phyloP scores from a whole-genome alignment of 2,329 filamentous ascomycete genomes.

The Leptographium procerum region DNA sequence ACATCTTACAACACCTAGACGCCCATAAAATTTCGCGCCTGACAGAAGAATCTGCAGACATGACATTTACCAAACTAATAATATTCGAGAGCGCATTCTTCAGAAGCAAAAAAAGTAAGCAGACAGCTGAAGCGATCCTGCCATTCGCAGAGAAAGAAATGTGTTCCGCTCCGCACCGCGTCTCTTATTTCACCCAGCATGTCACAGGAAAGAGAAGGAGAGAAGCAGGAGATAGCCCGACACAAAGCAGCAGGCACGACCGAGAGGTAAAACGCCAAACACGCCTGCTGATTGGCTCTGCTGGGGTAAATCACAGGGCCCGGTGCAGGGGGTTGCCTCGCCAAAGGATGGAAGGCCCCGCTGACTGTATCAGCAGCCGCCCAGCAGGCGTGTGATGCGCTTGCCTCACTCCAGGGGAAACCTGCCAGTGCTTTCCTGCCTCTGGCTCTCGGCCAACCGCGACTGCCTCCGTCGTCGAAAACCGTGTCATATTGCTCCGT shows the following conservation, averaged over 20 bases:
- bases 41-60: too few species aligned
- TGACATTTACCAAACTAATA: too few species aligned
- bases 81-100: too few species aligned
- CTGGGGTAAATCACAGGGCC: background rate
- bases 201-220: too few species aligned
- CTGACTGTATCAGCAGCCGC: constrained; percentile 4
- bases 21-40: too few species aligned
- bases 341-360: background rate
- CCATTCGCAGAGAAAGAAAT: background rate
- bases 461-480: background rate
- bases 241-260: background rate
- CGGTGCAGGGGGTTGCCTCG: background rate
- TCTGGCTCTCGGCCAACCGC: background rate
- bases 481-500: too few species aligned
- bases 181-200: too few species aligned
- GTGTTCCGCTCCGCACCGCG: too few species aligned
- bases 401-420: background rate
- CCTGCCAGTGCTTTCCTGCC: background rate
- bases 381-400: background rate
- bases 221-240: background rate
- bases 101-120: too few species aligned
- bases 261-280: background rate
- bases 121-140: too few species aligned
- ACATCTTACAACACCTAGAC: too few species aligned
- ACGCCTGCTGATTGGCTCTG: background rate